These are phyloP conservation scores for Pyricularia pennisetigena DNA, from an alignment of 2,329 filamentous ascomycete species.

Conservation along the genomic window DNA sequence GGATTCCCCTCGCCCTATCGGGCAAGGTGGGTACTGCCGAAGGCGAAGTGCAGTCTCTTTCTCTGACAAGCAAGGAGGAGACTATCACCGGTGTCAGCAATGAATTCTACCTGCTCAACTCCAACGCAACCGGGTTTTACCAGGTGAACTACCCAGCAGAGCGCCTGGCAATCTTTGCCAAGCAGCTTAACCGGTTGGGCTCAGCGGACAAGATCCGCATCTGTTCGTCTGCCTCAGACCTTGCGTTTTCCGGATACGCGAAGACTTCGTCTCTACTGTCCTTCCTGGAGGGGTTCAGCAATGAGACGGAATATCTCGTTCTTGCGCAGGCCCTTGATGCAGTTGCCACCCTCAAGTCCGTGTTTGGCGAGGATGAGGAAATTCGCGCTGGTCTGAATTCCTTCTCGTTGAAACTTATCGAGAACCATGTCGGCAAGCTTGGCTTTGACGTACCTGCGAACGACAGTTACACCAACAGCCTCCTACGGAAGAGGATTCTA, in stretches of 20 bases:
- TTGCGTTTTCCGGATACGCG: slow-evolving; percentile 79
- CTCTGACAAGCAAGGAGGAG: slow-evolving; percentile 67
- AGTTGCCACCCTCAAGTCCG: slow-evolving; percentile 66
- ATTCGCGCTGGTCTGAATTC: slow-evolving; percentile 65
- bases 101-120: slow-evolving; percentile 90
- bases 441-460: slow-evolving; percentile 75
- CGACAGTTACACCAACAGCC: slow-evolving; percentile 73
- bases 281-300: slow-evolving; percentile 74
- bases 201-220: slow-evolving; percentile 89
- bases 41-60: slow-evolving; percentile 42
- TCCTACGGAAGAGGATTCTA: slow-evolving; percentile 77
- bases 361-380: slow-evolving; percentile 68
- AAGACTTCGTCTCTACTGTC: slow-evolving; percentile 73
- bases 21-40: slow-evolving; percentile 58
- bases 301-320: slow-evolving; percentile 77
- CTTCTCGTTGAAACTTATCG: slow-evolving; percentile 70
- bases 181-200: slow-evolving; percentile 64
- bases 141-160: slow-evolving; percentile 87
- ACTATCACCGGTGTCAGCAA: slow-evolving; percentile 66
- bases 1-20: slow-evolving; percentile 82
- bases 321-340: slow-evolving; percentile 79
- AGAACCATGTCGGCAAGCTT: slow-evolving; percentile 63
- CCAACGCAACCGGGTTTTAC: slow-evolving; percentile 79
- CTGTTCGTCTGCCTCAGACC: slow-evolving; percentile 78
- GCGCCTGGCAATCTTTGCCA: slow-evolving; percentile 70